Percentiles rank a stretch among this genome's conserved stretches.
Evolutionary conservation across 169 alveolate genomes (phyloP).

Genomic region (Blepharisma undulans): DNA sequence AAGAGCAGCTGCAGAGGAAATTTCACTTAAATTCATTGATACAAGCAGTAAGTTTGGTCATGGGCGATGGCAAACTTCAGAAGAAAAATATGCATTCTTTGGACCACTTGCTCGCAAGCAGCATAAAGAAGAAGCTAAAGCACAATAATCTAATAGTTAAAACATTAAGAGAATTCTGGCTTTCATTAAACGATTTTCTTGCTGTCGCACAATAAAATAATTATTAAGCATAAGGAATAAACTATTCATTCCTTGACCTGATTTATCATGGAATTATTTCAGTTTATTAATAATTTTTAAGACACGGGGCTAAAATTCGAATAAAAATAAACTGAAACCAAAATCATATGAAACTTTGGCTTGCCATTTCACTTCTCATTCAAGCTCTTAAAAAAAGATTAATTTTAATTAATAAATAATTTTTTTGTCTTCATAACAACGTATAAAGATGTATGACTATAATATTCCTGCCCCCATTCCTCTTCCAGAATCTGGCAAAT

Average conservation of each 20-base stretch:
- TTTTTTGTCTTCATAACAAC: neutral
- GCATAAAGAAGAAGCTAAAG: conserved; percentile 37
- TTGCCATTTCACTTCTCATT: too few species aligned
- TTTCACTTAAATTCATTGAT: conserved; percentile 98
- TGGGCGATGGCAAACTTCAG: conserved; percentile 99
- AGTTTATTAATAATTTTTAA: too few species aligned
- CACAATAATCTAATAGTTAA: neutral
- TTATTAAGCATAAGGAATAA: too few species aligned
- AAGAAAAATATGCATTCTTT: conserved; percentile 96
- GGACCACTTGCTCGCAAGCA: conserved; percentile 90
- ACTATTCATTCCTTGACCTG: too few species aligned
- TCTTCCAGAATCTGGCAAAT: neutral
- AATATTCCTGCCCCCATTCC: neutral
- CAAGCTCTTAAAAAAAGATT: neutral
- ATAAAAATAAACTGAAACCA: too few species aligned
- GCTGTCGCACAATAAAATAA: too few species aligned
- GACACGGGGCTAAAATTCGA: too few species aligned
- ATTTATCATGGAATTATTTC: too few species aligned
- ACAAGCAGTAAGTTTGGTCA: conserved; percentile 99
- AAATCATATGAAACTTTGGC: too few species aligned
- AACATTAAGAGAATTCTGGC: neutral
- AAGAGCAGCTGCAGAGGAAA: conserved; percentile 93
- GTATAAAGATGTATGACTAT: neutral
- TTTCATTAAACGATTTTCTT: neutral
- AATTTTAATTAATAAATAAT: too few species aligned